Evolutionary conservation across 2,329 filamentous ascomycete species (phyloP).

Genomic region (Nothophaeocryptopus gaeumannii): DNA sequence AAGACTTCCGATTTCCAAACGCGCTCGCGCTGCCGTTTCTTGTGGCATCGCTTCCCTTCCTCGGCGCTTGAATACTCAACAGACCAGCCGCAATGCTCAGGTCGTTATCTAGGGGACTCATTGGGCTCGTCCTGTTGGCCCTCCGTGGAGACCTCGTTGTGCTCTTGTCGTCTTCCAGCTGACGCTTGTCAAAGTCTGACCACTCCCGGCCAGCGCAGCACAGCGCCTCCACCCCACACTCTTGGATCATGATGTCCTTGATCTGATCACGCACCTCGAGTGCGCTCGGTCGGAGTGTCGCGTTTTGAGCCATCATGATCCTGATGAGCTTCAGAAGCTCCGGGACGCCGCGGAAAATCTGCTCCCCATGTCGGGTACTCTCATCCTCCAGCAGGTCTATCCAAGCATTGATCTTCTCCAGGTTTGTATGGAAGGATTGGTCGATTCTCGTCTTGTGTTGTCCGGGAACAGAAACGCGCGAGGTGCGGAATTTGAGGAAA

Average conservation of each 20-base stretch:
- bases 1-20: conserved; percentile 3
- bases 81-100: conserved; percentile 19
- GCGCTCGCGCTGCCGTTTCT: conserved; percentile 9
- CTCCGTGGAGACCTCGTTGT: conserved; percentile 8
- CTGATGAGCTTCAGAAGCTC: conserved; percentile 42
- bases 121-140: neutral
- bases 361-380: conserved; percentile 22
- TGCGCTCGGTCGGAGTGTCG: conserved; percentile 41
- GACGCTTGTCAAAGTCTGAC: conserved; percentile 12
- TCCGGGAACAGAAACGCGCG: conserved; percentile 50
- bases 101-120: conserved; percentile 10
- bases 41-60: conserved; percentile 12
- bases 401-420: conserved; percentile 67
- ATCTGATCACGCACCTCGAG: conserved; percentile 41
- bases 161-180: conserved; percentile 10
- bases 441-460: conserved; percentile 44
- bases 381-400: conserved; percentile 50
- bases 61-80: conserved; percentile 7
- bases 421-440: conserved; percentile 69
- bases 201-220: conserved; percentile 33
- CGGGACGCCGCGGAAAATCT: conserved; percentile 40
- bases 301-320: conserved; percentile 43
- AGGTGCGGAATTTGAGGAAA: conserved; percentile 63
- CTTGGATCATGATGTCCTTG: conserved; percentile 27
- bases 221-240: conserved; percentile 30